Evolutionary conservation across 2,329 filamentous ascomycete species (phyloP).

Genomic region (Purpureocillium takamizusanense): DNA sequence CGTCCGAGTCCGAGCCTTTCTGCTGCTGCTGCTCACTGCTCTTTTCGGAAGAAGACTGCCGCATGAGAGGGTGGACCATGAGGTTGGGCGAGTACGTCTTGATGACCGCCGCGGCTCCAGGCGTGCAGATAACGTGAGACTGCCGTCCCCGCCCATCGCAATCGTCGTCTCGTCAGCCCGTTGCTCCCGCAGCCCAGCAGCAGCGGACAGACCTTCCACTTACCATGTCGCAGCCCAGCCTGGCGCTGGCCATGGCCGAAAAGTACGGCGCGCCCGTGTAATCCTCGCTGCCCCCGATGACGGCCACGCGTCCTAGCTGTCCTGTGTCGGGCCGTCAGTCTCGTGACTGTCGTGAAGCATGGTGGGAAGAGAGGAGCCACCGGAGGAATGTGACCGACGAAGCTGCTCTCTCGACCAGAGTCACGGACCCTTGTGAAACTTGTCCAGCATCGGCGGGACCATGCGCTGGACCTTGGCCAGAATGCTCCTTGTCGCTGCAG

Average conservation of each 20-base stretch:
- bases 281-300: constrained; percentile 91
- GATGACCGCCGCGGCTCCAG: constrained; percentile 76
- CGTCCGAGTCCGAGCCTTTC: constrained; percentile 35
- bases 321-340: constrained; percentile 40
- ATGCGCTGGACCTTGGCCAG: constrained; percentile 78
- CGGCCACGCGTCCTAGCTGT: constrained; percentile 82
- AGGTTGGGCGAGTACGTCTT: constrained; percentile 97
- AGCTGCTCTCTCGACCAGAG: neutral
- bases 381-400: neutral
- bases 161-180: neutral
- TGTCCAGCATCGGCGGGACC: constrained; percentile 89
- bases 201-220: constrained; percentile 5
- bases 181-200: no score
- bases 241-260: constrained; percentile 91
- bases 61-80: constrained; percentile 97
- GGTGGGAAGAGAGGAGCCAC: neutral
- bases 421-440: constrained; percentile 84
- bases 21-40: neutral
- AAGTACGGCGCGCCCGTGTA: constrained; percentile 98
- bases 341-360: no score
- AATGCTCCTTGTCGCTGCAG: constrained; percentile 62
- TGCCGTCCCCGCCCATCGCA: constrained; percentile 18
- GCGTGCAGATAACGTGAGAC: constrained; percentile 95
- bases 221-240: constrained; percentile 86
- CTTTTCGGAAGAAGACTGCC: constrained; percentile 45